Conservation (phyloP, 2,329 filamentous ascomycete species). For the Trichoderma semiorbis region DNA sequence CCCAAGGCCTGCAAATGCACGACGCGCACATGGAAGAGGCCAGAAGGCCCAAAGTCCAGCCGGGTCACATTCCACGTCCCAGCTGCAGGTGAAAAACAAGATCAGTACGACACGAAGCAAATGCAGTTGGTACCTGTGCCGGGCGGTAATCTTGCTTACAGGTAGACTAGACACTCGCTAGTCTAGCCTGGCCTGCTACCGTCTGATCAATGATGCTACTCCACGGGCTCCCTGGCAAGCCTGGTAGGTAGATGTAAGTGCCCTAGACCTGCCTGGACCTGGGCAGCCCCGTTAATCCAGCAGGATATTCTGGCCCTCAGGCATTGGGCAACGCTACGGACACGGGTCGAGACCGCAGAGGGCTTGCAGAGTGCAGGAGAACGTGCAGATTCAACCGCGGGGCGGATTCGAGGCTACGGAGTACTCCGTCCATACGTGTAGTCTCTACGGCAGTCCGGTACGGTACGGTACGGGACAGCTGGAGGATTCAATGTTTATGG, state of each 20-base stretch:
- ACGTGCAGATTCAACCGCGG: background rate
- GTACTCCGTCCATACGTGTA: background rate
- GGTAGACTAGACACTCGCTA: background rate
- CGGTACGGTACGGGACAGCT: background rate
- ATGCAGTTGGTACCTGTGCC: background rate
- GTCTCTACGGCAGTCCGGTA: background rate
- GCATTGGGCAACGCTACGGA: background rate
- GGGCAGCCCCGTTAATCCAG: background rate
- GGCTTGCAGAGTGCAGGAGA: background rate
- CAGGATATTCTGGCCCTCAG: background rate
- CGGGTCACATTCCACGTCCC: background rate
- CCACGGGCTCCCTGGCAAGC: background rate
- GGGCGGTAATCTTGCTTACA: background rate
- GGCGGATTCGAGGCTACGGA: background rate
- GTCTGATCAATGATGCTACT: background rate
- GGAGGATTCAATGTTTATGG: background rate
- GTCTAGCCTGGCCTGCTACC: background rate
- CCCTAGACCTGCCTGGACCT: background rate
- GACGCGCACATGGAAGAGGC: background rate
- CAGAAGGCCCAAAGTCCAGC: background rate
- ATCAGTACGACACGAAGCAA: background rate
- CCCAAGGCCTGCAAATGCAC: background rate
- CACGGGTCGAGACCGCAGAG: slow-evolving; percentile 11
- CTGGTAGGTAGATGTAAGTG: background rate
- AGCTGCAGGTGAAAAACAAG: background rate